Evolutionary conservation across 202 grass and related monocot species (phyloP), one percentile per base, ranked within the genome.

Genomic region (Schoenoplectus triqueter): DNA sequence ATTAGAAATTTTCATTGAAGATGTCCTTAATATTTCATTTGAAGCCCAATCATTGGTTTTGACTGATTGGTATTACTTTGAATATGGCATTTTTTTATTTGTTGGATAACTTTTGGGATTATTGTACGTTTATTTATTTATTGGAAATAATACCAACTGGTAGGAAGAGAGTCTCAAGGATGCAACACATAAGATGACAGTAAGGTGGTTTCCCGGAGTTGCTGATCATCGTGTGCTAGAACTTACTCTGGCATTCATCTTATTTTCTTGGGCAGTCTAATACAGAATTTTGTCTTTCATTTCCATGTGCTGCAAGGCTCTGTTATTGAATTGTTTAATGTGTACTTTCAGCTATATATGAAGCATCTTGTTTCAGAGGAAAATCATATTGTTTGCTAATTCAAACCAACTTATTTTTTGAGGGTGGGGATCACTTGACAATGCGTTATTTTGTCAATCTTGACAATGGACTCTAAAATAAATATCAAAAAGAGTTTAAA

Each of bases 101-200:
- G 14, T 5, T 15, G 9, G 10, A n/a, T 60, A 60, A 15, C 1
- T 60, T 60, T n/a, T 60, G 5, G 13, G 13, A 4, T 60, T 17
- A 11, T 10, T 56, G 52, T 56, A 56, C 11, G 2, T 56, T 56
- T 11, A 56, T 56, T 56, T 1, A 56, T 60, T 67, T 42, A 10
- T 67, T 67, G 42, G 42, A 70, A 70, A n/a, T 46, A 70, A 69
- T 69, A 2, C 41, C 41, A 46, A 70, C 14, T 70, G 45, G 42
- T 4, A 47, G 67, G 67, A 70, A 46, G 67, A 70, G 41, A 14
- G 11, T 70, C 13, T 70, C 67, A 70, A 45, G 67, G 41, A 70
- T 44, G 42, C 40, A 45, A 45, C 13, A n/a, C 1, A 15, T 70
- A 46, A 46, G 13, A 46, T 70, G 40, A 70, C 45, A 47, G 5